Evolutionary conservation across 768 basidiomycete genomes (phyloP).

Genomic region (Exsudoporus frostii): DNA sequence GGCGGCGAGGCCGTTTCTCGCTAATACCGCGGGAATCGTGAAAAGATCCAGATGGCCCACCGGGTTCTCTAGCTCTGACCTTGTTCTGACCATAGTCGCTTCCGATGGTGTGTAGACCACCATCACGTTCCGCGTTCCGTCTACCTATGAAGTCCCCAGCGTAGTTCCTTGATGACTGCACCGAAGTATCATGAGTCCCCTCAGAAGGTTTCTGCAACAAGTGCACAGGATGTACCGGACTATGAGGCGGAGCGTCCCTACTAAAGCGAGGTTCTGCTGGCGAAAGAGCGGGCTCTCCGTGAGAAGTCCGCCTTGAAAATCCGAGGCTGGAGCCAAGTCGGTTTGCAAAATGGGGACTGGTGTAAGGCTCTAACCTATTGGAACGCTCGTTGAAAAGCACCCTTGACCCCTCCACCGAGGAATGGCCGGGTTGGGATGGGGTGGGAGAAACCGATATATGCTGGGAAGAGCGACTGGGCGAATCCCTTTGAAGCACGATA

Average conservation of each 20-base stretch:
- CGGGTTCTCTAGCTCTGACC: slow-evolving; percentile 16
- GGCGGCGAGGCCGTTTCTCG: slow-evolving; percentile 22
- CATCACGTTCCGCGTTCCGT: slow-evolving; percentile 20
- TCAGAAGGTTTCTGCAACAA: slow-evolving; percentile 55
- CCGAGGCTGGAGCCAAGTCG: slow-evolving; percentile 38
- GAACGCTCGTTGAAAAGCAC: slow-evolving; percentile 95
- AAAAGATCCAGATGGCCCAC: slow-evolving; percentile 8
- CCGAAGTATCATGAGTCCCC: slow-evolving; percentile 11
- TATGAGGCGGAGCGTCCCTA: slow-evolving; percentile 46
- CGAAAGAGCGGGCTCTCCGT: slow-evolving; percentile 39
- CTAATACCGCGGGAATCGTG: slow-evolving; percentile 16
- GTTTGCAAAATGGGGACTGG: slow-evolving; percentile 43
- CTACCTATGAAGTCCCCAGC: slow-evolving; percentile 16
- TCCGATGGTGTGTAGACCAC: slow-evolving; percentile 4
- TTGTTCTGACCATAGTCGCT: slow-evolving; percentile 20
- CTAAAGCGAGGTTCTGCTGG: slow-evolving; percentile 43
- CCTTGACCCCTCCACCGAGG: slow-evolving; percentile 58
- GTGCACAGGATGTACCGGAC: slow-evolving; percentile 43
- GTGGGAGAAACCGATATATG: slow-evolving; percentile 33
- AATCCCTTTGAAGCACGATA: slow-evolving; percentile 40
- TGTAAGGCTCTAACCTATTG: slow-evolving; percentile 85
- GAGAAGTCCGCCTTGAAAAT: slow-evolving; percentile 40
- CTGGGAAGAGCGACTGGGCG: slow-evolving; percentile 31
- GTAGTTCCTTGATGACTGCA: slow-evolving; percentile 18
- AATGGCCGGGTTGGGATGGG: slow-evolving; percentile 39